phyloP scores from a whole-genome alignment of 1,284 basidiomycete species.

The Ceratobasidium sp. region DNA sequence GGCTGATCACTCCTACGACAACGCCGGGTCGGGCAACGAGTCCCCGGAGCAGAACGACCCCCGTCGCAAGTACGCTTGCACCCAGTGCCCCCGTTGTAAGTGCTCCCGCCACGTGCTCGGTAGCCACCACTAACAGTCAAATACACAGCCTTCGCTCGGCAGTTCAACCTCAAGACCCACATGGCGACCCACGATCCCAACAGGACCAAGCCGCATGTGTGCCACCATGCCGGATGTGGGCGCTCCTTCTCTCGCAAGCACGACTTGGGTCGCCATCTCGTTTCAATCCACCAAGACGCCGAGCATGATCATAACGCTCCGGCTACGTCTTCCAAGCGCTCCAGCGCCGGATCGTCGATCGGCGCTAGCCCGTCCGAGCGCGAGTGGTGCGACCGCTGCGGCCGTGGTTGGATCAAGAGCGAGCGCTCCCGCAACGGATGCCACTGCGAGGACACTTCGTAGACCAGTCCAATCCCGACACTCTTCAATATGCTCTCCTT shows the following conservation, averaged over 20 bases:
- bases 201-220: conserved; percentile 83
- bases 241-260: conserved; percentile 91
- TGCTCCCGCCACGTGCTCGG: conserved; percentile 43
- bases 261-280: conserved; percentile 84
- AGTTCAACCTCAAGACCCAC: conserved; percentile 91
- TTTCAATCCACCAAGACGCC: conserved; percentile 80
- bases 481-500: background rate
- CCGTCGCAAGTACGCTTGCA: conserved; percentile 79
- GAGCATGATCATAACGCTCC: conserved; percentile 35
- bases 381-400: conserved; percentile 77
- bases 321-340: conserved; percentile 36
- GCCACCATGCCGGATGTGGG: conserved; percentile 80
- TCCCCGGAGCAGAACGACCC: conserved; percentile 58
- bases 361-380: conserved; percentile 52
- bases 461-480: conserved; percentile 44
- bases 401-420: conserved; percentile 68
- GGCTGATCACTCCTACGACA: conserved; percentile 26
- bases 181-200: conserved; percentile 90
- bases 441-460: conserved; percentile 44
- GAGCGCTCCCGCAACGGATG: conserved; percentile 66
- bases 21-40: conserved; percentile 40
- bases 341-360: conserved; percentile 12
- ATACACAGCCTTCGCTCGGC: conserved; percentile 80
- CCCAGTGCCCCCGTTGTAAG: conserved; percentile 74
- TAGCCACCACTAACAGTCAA: conserved; percentile 6